These are phyloP conservation scores for Lactarius hatsudake DNA, from an alignment of 768 basidiomycete genomes.

Conservation along the genomic window DNA sequence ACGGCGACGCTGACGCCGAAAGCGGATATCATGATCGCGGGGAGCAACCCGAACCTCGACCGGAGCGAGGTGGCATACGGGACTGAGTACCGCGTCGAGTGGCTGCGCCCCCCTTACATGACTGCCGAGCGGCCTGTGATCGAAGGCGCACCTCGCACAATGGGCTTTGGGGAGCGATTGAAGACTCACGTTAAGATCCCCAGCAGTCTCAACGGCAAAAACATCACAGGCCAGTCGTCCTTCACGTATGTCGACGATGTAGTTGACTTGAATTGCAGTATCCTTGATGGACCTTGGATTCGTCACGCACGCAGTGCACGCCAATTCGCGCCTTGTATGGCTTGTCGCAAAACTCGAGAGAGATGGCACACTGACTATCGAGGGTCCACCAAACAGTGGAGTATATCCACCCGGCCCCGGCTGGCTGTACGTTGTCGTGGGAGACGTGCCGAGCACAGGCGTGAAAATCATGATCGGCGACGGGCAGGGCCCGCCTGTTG, in stretches of 20 bases:
- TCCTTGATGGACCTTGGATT: constrained; percentile 80
- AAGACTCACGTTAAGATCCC: constrained; percentile 45
- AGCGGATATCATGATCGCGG: constrained; percentile 74
- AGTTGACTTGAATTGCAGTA: constrained; percentile 41
- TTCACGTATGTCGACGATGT: background rate
- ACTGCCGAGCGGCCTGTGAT: constrained; percentile 51
- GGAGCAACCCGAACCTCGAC: constrained; percentile 83
- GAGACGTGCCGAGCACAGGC: constrained; percentile 65
- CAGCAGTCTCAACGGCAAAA: constrained; percentile 37
- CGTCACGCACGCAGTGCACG: constrained; percentile 73
- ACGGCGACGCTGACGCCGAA: constrained; percentile 73
- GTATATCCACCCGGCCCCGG: constrained; percentile 82
- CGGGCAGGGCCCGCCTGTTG: constrained; percentile 57
- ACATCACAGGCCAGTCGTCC: constrained; percentile 48
- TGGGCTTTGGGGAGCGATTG: constrained; percentile 48
- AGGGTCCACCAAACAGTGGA: constrained; percentile 58
- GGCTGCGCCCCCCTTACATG: constrained; percentile 84
- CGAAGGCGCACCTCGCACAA: constrained; percentile 32
- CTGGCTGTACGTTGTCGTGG: constrained; percentile 65
- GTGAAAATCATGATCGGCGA: constrained; percentile 65
- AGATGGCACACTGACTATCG: constrained; percentile 51
- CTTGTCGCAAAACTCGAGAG: constrained; percentile 46
- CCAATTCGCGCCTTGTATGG: constrained; percentile 74
- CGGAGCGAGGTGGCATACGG: constrained; percentile 68
- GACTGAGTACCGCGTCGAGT: constrained; percentile 88